These are phyloP conservation scores for Elongisporangium prolatum DNA, from an alignment of 352 stramenopile species.

Conservation along the genomic window DNA sequence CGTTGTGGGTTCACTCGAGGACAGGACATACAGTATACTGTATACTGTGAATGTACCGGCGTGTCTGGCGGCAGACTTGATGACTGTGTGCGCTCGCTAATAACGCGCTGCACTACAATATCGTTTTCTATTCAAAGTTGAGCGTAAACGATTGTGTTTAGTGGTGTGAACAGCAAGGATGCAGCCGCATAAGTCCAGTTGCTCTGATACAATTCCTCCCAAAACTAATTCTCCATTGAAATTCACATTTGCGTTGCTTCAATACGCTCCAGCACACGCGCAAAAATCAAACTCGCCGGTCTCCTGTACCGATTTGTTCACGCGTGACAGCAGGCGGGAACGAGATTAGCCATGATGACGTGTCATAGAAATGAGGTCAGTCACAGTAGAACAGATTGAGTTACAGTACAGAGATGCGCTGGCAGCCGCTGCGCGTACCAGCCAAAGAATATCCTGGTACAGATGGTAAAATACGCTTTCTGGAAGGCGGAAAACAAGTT, in stretches of 20 bases:
- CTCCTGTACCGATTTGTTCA: not conserved
- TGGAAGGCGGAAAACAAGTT: not conserved
- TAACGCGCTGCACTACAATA: not conserved
- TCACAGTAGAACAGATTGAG: not conserved
- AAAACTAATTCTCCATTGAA: not conserved
- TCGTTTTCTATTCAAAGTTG: not conserved
- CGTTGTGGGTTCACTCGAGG: not conserved
- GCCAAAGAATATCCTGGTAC: not conserved
- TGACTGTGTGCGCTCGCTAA: not conserved
- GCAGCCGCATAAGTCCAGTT: not conserved
- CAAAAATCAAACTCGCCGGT: not conserved
- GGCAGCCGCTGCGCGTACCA: not conserved
- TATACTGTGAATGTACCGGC: no score
- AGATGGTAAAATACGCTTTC: not conserved
- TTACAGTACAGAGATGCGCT: not conserved
- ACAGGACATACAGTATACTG: not conserved
- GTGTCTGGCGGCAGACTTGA: not conserved
- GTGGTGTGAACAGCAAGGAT: not conserved
- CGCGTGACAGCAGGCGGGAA: no score
- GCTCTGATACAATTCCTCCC: not conserved
- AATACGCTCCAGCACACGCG: no score
- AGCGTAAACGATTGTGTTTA: not conserved
- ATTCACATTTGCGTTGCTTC: not conserved
- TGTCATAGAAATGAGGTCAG: not conserved
- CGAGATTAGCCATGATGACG: not conserved